Evolutionary conservation across 768 basidiomycete genomes (phyloP).

Genomic region (Leccinum fibrillosum): DNA sequence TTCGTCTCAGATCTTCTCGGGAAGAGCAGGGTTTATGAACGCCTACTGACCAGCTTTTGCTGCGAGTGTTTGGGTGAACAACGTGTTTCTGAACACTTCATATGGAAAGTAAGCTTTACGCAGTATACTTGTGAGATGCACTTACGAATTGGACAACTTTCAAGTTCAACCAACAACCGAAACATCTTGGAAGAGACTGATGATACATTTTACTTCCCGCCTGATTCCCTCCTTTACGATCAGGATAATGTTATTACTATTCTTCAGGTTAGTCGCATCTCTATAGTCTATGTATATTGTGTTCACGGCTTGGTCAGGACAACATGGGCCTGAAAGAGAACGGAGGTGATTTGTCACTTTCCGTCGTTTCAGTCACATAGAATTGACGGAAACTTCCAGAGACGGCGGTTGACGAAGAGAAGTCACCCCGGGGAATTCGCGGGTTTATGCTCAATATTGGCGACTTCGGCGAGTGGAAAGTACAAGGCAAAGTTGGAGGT

Average conservation of each 20-base stretch:
- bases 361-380: background rate
- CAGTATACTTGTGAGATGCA: background rate
- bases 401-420: conserved; percentile 52
- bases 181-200: conserved; percentile 65
- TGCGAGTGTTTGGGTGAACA: conserved; percentile 78
- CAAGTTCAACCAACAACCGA: conserved; percentile 60
- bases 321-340: conserved; percentile 78
- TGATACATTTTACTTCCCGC: conserved; percentile 60
- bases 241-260: conserved; percentile 76
- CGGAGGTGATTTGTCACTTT: conserved; percentile 33
- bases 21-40: background rate
- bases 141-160: background rate
- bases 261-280: conserved; percentile 50
- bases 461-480: conserved; percentile 60
- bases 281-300: background rate
- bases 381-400: conserved; percentile 8
- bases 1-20: conserved; percentile 21
- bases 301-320: conserved; percentile 43
- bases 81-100: conserved; percentile 66
- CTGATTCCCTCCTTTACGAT: conserved; percentile 46
- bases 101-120: conserved; percentile 61
- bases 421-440: conserved; percentile 74
- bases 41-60: conserved; percentile 53
- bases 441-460: conserved; percentile 70
- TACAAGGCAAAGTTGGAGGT: conserved; percentile 76